Evolutionary conservation across 2,329 filamentous ascomycete genomes (phyloP), one percentile per base, ranked within the genome.

Genomic region (Corinectria fuckeliana): DNA sequence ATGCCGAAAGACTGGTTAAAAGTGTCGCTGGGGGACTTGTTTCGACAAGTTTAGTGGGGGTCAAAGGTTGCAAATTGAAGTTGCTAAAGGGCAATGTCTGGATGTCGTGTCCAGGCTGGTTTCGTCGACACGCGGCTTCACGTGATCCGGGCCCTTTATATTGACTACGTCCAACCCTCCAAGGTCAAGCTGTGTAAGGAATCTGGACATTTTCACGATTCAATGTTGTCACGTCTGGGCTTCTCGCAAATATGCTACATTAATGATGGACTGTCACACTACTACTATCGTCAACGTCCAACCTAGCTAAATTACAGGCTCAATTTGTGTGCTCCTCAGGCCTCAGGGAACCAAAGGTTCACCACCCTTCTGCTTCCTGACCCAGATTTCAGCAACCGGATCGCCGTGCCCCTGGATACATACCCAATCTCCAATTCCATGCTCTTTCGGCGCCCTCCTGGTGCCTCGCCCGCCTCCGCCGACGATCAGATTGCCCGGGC

Each of bases 401-500:
- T 92, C 87, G 0, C 89, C 90, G 41, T 85, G 78, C 23, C 88
- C 82, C n/a, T 80, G 80, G 2, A 88, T 79, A 52, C 89, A 85
- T 4, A 83, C 80, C 91, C 91, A 94, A 13, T 91, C 83, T 0
- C 91, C 91, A 50, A 88, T 91, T 0, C 90, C 90, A 58, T 83
- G 75, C 25, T 86, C 75, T 6, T 81, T 69, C 0, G 89, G 87
- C 1, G 91, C 91, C 8, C 68, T 77, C 23, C 85, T 81, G 1
- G 87, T 80, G 1, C 91, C 91, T 26, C 91, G 80, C 0, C 91
- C 91, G 14, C 91, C 91, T 1, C 91, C 91, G 0, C 91, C 91
- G 3, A 93, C 76, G 60, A 95, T 92, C 52, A 95, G 73, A 61
- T 95, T 95, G 0, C 91, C 91, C 0, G 91, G 91, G 0, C 91